These are phyloP conservation scores for Pedinophyceae sp. DNA, from an alignment of 139 green algal genomes.

Conservation along the genomic window DNA sequence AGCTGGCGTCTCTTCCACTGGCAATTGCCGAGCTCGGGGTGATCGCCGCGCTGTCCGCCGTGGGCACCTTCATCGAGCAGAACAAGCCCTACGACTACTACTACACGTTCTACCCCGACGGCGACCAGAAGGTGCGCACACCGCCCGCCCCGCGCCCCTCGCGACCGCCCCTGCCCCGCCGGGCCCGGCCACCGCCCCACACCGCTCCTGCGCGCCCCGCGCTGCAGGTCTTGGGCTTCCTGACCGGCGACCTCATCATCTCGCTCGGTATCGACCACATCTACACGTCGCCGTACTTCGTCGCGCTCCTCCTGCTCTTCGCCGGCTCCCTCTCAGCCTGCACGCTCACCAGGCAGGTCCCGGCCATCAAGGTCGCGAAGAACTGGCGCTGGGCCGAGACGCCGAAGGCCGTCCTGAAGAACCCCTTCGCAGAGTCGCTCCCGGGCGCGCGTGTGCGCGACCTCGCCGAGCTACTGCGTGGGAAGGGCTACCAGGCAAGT, in stretches of 20 bases:
- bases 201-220: too few relatives aligned
- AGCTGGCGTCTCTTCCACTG: constrained; percentile 67
- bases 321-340: constrained; percentile 76
- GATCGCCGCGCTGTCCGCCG: constrained; percentile 59
- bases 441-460: constrained; percentile 44
- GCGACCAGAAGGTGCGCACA: constrained; percentile 15
- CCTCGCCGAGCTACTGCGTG: constrained; percentile 35
- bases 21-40: constrained; percentile 70
- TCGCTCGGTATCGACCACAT: constrained; percentile 70
- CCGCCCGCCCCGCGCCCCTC: too few relatives aligned
- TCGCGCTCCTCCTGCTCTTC: constrained; percentile 60
- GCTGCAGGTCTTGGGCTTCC: constrained; percentile 68
- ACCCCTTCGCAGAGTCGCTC: constrained; percentile 36
- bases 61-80: constrained; percentile 88
- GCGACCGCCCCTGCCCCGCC: too few relatives aligned
- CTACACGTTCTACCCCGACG: constrained; percentile 35
- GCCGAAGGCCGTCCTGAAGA: constrained; percentile 12
- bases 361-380: constrained; percentile 50
- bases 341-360: constrained; percentile 76
- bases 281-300: constrained; percentile 77
- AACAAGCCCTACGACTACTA: constrained; percentile 37
- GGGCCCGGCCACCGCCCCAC: too few relatives aligned
- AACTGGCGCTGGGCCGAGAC: constrained; percentile 19
- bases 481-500: constrained; percentile 57
- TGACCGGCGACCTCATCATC: constrained; percentile 49